phyloP scores from a whole-genome alignment of 2,329 filamentous ascomycete genomes.

The Metarhizium humberi region DNA sequence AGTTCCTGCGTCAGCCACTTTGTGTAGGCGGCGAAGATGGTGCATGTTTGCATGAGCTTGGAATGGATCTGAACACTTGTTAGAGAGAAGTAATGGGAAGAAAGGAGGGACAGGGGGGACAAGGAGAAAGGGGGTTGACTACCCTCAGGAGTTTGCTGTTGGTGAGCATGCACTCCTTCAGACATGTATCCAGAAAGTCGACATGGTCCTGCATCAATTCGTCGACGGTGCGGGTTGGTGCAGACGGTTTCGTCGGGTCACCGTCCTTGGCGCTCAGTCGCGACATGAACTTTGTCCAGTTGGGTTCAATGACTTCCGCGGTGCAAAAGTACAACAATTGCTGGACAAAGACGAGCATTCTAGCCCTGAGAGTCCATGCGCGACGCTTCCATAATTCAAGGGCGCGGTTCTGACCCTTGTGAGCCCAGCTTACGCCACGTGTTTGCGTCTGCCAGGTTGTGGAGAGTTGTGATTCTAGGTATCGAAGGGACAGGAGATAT shows the following conservation, averaged over 20 bases:
- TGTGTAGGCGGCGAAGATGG: conserved; percentile 85
- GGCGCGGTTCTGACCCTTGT: conserved; percentile 61
- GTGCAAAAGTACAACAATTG: conserved; percentile 96
- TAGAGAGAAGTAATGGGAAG: background rate
- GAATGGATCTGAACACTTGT: conserved; percentile 67
- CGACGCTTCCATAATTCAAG: conserved; percentile 89
- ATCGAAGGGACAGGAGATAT: conserved; percentile 80
- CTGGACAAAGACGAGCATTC: conserved; percentile 96
- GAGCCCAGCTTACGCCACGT: conserved; percentile 71
- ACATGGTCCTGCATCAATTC: conserved; percentile 99
- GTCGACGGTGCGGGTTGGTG: conserved; percentile 64
- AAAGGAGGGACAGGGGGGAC: background rate
- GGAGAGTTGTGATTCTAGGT: conserved; percentile 80
- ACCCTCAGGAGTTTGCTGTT: conserved; percentile 91
- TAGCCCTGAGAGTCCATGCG: conserved; percentile 81
- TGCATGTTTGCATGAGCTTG: conserved; percentile 93
- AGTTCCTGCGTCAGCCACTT: conserved; percentile 79
- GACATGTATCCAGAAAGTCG: conserved; percentile 91
- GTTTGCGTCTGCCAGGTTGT: conserved; percentile 87
- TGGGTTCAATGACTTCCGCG: conserved; percentile 92
- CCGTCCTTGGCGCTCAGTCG: conserved; percentile 58
- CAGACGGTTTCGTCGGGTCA: conserved; percentile 15
- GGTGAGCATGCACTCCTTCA: conserved; percentile 98
- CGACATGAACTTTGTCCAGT: conserved; percentile 93
- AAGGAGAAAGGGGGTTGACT: conserved; percentile 14